Evolutionary conservation across 208 protist species (phyloP), one percentile per base, ranked within the genome.

Genomic region (Trypanosoma congolense): DNA sequence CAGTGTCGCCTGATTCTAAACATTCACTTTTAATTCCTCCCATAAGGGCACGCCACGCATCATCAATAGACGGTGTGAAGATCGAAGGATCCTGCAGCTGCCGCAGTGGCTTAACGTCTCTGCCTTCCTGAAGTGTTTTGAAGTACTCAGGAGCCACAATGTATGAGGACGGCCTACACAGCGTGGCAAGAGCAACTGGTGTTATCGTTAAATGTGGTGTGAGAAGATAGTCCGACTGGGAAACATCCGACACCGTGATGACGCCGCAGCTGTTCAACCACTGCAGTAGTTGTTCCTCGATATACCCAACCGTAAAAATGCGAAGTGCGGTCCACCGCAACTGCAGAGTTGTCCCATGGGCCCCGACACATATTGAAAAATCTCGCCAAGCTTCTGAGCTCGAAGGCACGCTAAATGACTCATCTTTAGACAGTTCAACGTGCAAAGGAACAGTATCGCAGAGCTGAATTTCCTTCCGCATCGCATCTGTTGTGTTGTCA

Each of bases 101-200:
- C 43, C 21, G 8, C 41, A 12, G 73, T 14, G 62, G n/a, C 59
- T 83, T 75, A n/a, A 75, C 64, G 1, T 56, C 67, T 5, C 51
- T 54, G 43, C 69, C 63, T 43, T 76, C 63, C 29, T 48, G 36
- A 31, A 87, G 40, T 16, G 66, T 67, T 16, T 49, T 29, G 48
- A 92, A 84, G 65, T 76, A 92, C 21, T 49, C 61, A 9, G 80
- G 80, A 0, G 69, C 67, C 10, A 92, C 84, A 42, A 92, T 74
- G 33, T 72, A 72, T 8, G 62, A 61, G 10, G 62, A 68, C 9
- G 12, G 12, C 9, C 78, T 58, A 55, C 75, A 83, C n/a, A 92
- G 60, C 56, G 77, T 67, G 8, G 75, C 75, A 2, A 92, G 67
- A 21, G 76, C 66, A 25, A 65, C 73, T 16, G 75, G 64, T n/a